These are phyloP conservation scores for Pyronema domesticum DNA, from an alignment of 495 filamentous ascomycete genomes.

Conservation along the genomic window DNA sequence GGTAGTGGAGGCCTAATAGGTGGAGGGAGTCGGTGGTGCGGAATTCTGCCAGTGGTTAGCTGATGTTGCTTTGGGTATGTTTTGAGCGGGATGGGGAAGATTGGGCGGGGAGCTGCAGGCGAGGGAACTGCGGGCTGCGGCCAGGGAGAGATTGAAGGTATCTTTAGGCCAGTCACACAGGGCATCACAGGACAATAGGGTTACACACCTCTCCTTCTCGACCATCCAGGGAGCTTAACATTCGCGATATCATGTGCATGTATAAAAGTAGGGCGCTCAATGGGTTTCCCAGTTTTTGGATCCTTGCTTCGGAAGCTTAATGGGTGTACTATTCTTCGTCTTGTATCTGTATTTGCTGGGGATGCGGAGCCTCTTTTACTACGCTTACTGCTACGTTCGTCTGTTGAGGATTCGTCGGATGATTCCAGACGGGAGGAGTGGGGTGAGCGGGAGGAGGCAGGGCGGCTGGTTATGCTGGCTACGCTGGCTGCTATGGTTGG, in stretches of 20 bases:
- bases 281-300: conserved; percentile 7
- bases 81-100: neutral
- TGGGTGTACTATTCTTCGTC: conserved; percentile 17
- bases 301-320: conserved; percentile 15
- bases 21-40: neutral
- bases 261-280: conserved; percentile 9
- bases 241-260: conserved; percentile 23
- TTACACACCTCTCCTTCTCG: conserved; percentile 27
- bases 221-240: conserved; percentile 11
- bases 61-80: neutral
- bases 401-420: conserved; percentile 5
- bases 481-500: neutral
- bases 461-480: neutral
- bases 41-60: neutral
- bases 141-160: no score
- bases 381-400: conserved; percentile 13
- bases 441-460: neutral
- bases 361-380: conserved; percentile 14
- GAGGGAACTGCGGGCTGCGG: conserved; percentile 38
- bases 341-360: neutral
- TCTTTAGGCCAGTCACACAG: conserved; percentile 18
- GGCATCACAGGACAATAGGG: conserved; percentile 59
- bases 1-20: conserved; percentile 5
- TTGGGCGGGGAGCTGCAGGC: conserved; percentile 5
- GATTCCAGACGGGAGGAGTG: neutral